Base-by-base conservation (phyloP, 169 alveolate species). In the Babesia divergens region DNA sequence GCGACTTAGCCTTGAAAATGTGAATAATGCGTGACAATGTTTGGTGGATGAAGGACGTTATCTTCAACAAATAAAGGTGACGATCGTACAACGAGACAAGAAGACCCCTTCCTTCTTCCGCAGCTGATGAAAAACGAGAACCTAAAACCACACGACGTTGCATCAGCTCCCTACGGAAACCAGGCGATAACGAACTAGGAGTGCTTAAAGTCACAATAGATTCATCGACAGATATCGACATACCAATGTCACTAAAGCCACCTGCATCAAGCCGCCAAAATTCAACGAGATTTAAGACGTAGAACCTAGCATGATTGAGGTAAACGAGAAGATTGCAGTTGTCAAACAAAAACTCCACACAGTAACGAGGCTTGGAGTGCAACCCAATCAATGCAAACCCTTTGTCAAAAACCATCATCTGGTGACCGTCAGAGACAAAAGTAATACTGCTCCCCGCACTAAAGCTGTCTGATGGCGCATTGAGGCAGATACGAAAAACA, bases 91-190 rank as follows among this genome's bases (percentile, higher is more conserved):
- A 16, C 11, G 65, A 53, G 16, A 29, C 40, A 6, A 51, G 58
- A 31, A 62, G 32, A 20, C 40, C 6, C 22, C 49, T 58, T 2
- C 34, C 1, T 1, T 28, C 29, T 9, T 44, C 14, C 3, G 59
- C 7, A 43, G 34, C n/a, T 6, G 46, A 28, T 7, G 69, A 7
- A 32, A 44, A 46, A 6, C 60, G 22, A 38, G 29, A 26, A 24
- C 55, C 8, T 22, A 40, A 24, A n/a, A 64, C 52, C 14, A 74
- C 40, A 22, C 59, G 52, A 22, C 62, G 53, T 9, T 37, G 32
- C 6, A 77, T 66, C 60, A 77, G 22, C 51, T 66, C 75, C 37
- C 44, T 67, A 31, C 86, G 60, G 13, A 77, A 77, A 0, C 83
- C 82, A 3, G 86, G 82, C 31, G 86, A 13, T 38, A 77, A 34